Evolutionary conservation across 2,329 filamentous ascomycete species (phyloP).

Genomic region (Lachnellula arida): DNA sequence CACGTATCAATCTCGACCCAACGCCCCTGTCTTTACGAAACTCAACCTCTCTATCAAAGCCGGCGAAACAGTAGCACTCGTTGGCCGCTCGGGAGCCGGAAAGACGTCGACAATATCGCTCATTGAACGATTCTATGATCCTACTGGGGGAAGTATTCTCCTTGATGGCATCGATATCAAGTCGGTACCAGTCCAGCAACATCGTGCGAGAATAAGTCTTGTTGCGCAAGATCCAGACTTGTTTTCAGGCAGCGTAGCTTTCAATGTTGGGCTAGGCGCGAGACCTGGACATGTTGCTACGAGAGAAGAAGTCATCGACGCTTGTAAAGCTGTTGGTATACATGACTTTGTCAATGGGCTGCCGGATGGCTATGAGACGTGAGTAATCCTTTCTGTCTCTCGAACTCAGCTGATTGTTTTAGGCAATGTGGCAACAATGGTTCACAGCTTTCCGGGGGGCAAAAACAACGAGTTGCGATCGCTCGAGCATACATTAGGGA

Average conservation of each 20-base stretch:
- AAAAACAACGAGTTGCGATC: slow-evolving; percentile 74
- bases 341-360: slow-evolving; percentile 61
- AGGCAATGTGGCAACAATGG: slow-evolving; percentile 63
- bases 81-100: slow-evolving; percentile 61
- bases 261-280: slow-evolving; percentile 53
- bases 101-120: slow-evolving; percentile 62
- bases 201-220: slow-evolving; percentile 49
- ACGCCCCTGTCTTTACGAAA: slow-evolving; percentile 52
- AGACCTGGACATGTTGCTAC: slow-evolving; percentile 50
- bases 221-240: slow-evolving; percentile 54
- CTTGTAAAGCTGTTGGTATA: slow-evolving; percentile 64
- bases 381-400: slow-evolving; percentile 46
- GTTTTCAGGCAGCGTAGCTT: slow-evolving; percentile 51
- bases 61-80: slow-evolving; percentile 58
- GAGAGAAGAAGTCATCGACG: slow-evolving; percentile 58
- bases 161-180: slow-evolving; percentile 40
- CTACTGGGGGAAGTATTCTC: slow-evolving; percentile 30
- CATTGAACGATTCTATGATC: slow-evolving; percentile 48
- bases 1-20: slow-evolving; percentile 58
- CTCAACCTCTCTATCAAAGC: slow-evolving; percentile 53
- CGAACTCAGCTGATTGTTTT: not conserved
- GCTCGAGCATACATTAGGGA: slow-evolving; percentile 69
- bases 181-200: slow-evolving; percentile 38
- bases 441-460: slow-evolving; percentile 70
- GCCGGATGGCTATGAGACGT: slow-evolving; percentile 63